phyloP scores from a whole-genome alignment of 371 early-diverging fungal genomes.

The Apophysomyces sp. region DNA sequence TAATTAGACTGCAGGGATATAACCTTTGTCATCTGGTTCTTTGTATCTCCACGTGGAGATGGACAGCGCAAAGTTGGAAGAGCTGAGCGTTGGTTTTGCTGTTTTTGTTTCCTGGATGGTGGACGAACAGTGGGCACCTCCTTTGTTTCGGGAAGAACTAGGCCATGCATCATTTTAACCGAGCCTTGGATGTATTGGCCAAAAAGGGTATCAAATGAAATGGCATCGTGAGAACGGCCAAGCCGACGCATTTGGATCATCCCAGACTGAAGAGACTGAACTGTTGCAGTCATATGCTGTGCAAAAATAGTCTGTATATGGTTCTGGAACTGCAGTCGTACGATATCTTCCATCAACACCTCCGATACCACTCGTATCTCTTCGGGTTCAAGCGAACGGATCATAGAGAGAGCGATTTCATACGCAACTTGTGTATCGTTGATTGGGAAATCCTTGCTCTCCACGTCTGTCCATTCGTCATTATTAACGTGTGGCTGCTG shows the following conservation, averaged over 20 bases:
- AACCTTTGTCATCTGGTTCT: neutral
- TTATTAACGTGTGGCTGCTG: conserved; percentile 6
- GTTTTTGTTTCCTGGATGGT: neutral
- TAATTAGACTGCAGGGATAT: neutral
- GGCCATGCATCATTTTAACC: conserved; percentile 3
- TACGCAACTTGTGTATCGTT: conserved; percentile 10
- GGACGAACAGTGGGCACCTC: neutral
- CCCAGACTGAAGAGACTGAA: conserved; percentile 10
- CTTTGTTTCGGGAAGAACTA: conserved; percentile 2
- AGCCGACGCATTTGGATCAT: conserved; percentile 14
- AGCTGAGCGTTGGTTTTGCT: neutral
- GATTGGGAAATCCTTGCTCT: neutral
- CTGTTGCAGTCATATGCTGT: conserved; percentile 5
- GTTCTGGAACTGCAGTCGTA: conserved; percentile 18
- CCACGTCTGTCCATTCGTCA: conserved; percentile 15
- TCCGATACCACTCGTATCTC: conserved; percentile 32
- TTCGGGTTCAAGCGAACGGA: conserved; percentile 34
- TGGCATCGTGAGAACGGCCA: neutral
- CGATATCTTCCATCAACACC: conserved; percentile 28
- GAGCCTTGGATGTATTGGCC: conserved; percentile 6
- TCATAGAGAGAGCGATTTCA: conserved; percentile 31
- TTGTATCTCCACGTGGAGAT: neutral
- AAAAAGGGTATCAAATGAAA: conserved; percentile 4
- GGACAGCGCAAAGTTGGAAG: neutral
- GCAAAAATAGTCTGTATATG: neutral